A percentile compares a stretch with the other conserved stretches of the same genome.
Evolutionary conservation across 2,329 filamentous ascomycete species (phyloP).

Genomic region (Aspergillus sergii): DNA sequence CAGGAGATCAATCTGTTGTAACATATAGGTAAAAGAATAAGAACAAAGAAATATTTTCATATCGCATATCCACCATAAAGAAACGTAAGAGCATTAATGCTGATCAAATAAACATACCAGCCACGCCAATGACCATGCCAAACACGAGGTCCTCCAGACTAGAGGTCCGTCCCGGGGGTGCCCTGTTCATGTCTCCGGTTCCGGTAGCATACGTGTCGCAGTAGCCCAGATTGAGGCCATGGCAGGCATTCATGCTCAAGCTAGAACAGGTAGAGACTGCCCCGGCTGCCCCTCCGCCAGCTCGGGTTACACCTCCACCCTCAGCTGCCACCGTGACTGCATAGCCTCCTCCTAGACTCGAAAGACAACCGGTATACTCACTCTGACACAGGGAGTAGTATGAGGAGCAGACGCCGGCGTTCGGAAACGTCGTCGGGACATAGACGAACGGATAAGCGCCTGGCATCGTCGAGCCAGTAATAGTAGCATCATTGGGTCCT

Average conservation of each 20-base stretch:
- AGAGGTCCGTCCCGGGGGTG: constrained; percentile 33
- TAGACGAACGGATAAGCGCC: constrained; percentile 56
- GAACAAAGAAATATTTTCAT: background rate
- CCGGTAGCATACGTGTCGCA: constrained; percentile 38
- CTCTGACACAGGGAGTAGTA: constrained; percentile 57
- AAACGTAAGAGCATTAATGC: constrained; percentile 1
- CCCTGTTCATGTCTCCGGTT: constrained; percentile 32
- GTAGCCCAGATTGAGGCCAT: constrained; percentile 50
- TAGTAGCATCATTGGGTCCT: constrained; percentile 22
- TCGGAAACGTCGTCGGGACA: constrained; percentile 57
- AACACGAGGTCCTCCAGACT: constrained; percentile 46
- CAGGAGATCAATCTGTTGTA: background rate
- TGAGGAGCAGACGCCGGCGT: constrained; percentile 54
- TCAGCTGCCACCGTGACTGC: constrained; percentile 55
- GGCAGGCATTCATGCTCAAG: constrained; percentile 51
- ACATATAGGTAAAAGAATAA: background rate
- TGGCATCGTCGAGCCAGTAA: constrained; percentile 47
- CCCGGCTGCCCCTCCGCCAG: constrained; percentile 45
- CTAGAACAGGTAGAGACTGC: constrained; percentile 50
- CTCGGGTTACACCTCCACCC: constrained; percentile 54
- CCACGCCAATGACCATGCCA: constrained; percentile 49
- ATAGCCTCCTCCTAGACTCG: constrained; percentile 51
- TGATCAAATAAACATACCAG: constrained; percentile 46
- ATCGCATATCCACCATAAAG: constrained; percentile 6
- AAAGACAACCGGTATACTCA: constrained; percentile 49